A percentile compares a stretch with the other conserved stretches of the same genome.
Evolutionary conservation across 2,329 filamentous ascomycete genomes (phyloP).

Genomic region (Colletotrichum camelliae): DNA sequence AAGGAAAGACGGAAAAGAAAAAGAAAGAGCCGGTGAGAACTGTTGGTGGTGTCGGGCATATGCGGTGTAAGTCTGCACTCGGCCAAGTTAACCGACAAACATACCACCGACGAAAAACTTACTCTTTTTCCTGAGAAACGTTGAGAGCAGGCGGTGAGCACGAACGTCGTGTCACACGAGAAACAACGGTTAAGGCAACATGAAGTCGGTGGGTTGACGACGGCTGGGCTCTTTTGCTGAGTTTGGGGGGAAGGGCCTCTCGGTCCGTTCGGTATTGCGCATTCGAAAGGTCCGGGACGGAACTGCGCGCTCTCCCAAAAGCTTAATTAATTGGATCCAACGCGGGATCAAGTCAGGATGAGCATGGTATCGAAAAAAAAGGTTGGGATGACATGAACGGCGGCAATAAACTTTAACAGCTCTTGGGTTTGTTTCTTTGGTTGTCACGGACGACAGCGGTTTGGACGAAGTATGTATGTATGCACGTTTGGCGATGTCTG

Average conservation of each 20-base stretch:
- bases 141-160: background rate
- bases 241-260: background rate
- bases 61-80: background rate
- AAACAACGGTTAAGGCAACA: background rate
- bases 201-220: background rate
- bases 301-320: background rate
- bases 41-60: background rate
- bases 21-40: background rate
- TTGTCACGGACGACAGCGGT: background rate
- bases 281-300: background rate
- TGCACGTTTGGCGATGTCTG: background rate
- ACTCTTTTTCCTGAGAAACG: background rate
- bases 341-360: background rate
- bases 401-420: background rate
- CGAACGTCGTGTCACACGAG: background rate
- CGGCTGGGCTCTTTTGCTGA: background rate
- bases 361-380: background rate
- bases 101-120: background rate
- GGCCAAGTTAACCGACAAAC: background rate
- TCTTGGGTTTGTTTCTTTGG: background rate
- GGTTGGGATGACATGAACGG: background rate
- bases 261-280: background rate
- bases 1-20: background rate
- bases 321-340: background rate
- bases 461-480: background rate